Base-by-base conservation (phyloP, 2,329 filamentous ascomycete species). In the Arthrobotrys sinensis region DNA sequence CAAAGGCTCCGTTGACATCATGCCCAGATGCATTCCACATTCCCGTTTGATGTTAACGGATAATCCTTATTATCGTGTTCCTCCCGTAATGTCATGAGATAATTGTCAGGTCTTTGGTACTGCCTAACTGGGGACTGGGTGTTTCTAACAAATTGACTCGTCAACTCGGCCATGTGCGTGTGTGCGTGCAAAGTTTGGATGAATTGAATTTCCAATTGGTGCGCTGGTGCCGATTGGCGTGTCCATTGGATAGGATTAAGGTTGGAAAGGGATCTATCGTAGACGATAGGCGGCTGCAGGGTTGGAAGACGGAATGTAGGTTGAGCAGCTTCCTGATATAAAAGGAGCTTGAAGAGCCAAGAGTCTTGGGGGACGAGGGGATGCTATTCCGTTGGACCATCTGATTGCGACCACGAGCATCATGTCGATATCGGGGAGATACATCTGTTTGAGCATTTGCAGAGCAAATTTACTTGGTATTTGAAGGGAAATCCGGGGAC, bases 241-340 rank as follows among this genome's bases (percentile, higher is more conserved):
- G 21, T 38, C 36, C 57, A 55, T 72, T 72, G 68, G 55, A 67
- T 60, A 53, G 32, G 52, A 46, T 48, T 36, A 43, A 66, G 69
- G 69, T 32, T 60, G 34, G 24, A 67, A 53, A 53, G 70, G 63
- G 70, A 65, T 46, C 52, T 24, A 38, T 57, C 19, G 32, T 62
- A 77, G 57, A 71, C 65, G 75, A 71, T 72, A 70, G 68, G 50
- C 75, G 67, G 52, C 62, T 32, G 53, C 62, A 77, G 73, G 72
- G 73, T 71, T 62, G 36, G 21, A 70, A 66, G 73, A 62, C 52
- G 66, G 66, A 77, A 69, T 70, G 57, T 70, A 64, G 43, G 48
- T 66, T 71, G 34, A n/a, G 21, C 67, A 78, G 53, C 75, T 78
- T 72, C 75, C 75, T 36, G 53, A 78, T 78, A 48, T 46, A 78